Evolutionary conservation across 1,139 yeast genomes (phyloP), one percentile per base, ranked within the genome.

Genomic region (Pichia sp.): DNA sequence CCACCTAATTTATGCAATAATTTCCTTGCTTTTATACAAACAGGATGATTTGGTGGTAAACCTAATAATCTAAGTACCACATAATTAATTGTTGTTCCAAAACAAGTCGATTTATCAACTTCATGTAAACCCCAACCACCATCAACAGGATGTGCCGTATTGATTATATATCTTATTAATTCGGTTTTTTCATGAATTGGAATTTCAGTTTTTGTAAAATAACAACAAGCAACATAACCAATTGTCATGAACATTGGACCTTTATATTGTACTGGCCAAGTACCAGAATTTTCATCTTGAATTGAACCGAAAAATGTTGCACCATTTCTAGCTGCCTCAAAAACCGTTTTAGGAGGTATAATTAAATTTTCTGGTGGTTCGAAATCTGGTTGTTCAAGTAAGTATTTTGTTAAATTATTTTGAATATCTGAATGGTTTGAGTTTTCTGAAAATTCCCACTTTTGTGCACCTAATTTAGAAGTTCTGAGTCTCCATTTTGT

Each of bases 91-190:
- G 89, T 74, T 1, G 99, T 94, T 5, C 99, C 98, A 65, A 89
- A 90, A 57, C 94, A 94, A 0, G 98, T 94, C 7, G 95, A 83
- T 64, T 90, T 92, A 62, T 92, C 98, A 44, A 79, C 82, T 3
- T 89, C 79, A 63, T 92, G 97, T 45, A 94, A 73, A 0, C 97
- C 98, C 98, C 99, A 94, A 1, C 98, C 99, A n/a, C 99, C 99
- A 66, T 94, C 99, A 0, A 89, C 96, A 0, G 97, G 97, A 63
- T 92, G 96, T 0, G 97, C 83, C 0, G 87, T 78, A 63, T 94
- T 94, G 26, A 88, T 88, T 28, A 92, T 69, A 62, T 89, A 92
- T 49, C 97, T 74, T 38, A 85, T 79, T 65, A 94, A 70, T 65
- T 94, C 98, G 9, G 70, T 66, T 54, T 73, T 70, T 56, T 76